Conservation (phyloP, 352 stramenopile genomes). For the Plasmopara muralis region DNA sequence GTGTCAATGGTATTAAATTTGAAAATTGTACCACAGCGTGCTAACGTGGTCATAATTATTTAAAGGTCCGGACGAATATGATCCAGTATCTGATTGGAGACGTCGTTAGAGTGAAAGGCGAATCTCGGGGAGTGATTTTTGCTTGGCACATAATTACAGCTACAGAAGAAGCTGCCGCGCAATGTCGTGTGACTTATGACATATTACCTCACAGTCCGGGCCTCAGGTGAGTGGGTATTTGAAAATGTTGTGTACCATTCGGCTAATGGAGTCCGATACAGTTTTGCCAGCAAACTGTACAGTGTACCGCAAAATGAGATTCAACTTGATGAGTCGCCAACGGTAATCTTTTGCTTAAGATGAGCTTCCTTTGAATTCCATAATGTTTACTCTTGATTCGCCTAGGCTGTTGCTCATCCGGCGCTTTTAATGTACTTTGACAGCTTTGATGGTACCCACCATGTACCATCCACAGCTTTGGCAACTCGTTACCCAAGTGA, state of each 20-base stretch:
- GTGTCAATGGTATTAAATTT: constrained; percentile 20
- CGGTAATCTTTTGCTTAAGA: constrained; percentile 20
- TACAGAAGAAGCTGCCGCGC: constrained; percentile 27
- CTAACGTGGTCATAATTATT: constrained; percentile 2
- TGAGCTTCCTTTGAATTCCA: background rate
- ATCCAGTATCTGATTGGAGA: constrained; percentile 64
- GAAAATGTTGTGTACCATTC: background rate
- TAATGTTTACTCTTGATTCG: constrained; percentile 1
- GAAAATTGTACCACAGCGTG: background rate
- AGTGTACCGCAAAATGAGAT: constrained; percentile 56
- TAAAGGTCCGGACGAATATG: constrained; percentile 38
- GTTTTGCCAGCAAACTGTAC: constrained; percentile 48
- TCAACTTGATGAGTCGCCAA: constrained; percentile 27
- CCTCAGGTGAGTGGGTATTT: constrained; percentile 24
- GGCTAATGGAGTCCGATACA: constrained; percentile 5
- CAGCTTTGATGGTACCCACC: constrained; percentile 47
- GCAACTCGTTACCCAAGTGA: constrained; percentile 57
- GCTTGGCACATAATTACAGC: constrained; percentile 39
- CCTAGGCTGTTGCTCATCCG: constrained; percentile 51
- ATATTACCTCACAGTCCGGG: constrained; percentile 53
- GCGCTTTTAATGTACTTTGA: constrained; percentile 75
- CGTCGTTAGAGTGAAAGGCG: constrained; percentile 49
- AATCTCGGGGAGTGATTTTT: constrained; percentile 54
- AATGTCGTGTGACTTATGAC: constrained; percentile 54
- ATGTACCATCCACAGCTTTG: constrained; percentile 60